These are phyloP conservation scores for Suillus hirtellus DNA, from an alignment of 768 basidiomycete species.

Conservation along the genomic window DNA sequence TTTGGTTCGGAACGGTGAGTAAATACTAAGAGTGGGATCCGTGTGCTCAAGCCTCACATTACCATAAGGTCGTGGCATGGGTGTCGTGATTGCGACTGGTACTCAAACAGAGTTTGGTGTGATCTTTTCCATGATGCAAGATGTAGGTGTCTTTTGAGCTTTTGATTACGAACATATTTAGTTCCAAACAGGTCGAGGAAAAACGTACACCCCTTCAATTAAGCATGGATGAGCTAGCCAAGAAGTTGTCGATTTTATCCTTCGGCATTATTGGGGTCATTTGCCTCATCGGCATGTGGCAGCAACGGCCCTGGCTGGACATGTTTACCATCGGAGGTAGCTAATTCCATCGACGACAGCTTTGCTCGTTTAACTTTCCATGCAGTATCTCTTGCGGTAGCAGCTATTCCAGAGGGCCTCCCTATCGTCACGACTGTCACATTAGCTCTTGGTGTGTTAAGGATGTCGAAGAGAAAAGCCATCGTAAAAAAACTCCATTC, in stretches of 20 bases:
- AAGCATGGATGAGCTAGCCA: conserved; percentile 95
- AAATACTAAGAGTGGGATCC: neutral
- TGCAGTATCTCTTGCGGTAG: conserved; percentile 94
- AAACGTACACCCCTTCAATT: conserved; percentile 89
- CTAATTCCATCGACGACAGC: conserved; percentile 21
- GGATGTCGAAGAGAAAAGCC: conserved; percentile 93
- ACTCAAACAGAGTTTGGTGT: conserved; percentile 91
- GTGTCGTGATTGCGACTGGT: conserved; percentile 86
- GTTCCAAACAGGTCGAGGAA: conserved; percentile 61
- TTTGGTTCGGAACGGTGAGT: conserved; percentile 80
- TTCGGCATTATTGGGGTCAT: conserved; percentile 96
- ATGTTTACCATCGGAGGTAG: conserved; percentile 99
- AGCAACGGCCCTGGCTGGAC: conserved; percentile 87
- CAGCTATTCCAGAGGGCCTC: conserved; percentile 94
- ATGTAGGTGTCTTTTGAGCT: conserved; percentile 47
- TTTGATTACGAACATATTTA: conserved; percentile 7
- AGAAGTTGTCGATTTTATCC: conserved; percentile 85
- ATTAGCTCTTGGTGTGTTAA: conserved; percentile 87
- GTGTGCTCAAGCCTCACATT: neutral
- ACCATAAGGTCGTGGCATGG: conserved; percentile 68
- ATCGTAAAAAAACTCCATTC: conserved; percentile 97
- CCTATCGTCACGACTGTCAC: conserved; percentile 98
- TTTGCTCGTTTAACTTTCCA: conserved; percentile 17
- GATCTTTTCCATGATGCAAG: conserved; percentile 98
- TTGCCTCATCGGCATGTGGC: conserved; percentile 84